These are phyloP conservation scores for Ascoidea asiatica DNA, from an alignment of 805 yeast genomes.

Conservation along the genomic window DNA sequence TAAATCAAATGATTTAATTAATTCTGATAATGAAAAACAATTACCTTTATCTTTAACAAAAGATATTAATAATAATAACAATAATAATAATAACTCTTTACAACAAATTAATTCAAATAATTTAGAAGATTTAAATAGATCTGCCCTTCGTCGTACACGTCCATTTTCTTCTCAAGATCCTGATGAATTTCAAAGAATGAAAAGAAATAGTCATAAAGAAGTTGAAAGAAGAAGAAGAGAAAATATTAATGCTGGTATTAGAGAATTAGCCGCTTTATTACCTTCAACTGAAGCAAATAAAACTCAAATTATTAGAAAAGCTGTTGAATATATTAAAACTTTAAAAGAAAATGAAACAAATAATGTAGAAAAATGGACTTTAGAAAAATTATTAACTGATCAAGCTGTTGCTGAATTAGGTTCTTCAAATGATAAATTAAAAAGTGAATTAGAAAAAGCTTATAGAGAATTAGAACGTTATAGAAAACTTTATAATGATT, in stretches of 20 bases:
- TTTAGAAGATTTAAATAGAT: no score
- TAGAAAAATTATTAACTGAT: slow-evolving; percentile 83
- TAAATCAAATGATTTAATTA: not conserved
- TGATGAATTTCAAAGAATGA: slow-evolving; percentile 71
- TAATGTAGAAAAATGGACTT: slow-evolving; percentile 87
- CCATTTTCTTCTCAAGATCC: slow-evolving; percentile 12
- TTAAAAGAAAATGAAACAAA: slow-evolving; percentile 82
- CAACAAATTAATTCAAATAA: not conserved
- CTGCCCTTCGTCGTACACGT: not conserved
- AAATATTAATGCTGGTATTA: slow-evolving; percentile 76
- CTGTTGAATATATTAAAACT: slow-evolving; percentile 82
- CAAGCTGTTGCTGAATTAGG: slow-evolving; percentile 82
- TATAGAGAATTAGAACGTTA: slow-evolving; percentile 84
- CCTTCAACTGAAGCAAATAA: slow-evolving; percentile 83
- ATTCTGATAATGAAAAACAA: no score
- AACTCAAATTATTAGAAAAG: slow-evolving; percentile 77
- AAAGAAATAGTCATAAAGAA: slow-evolving; percentile 88
- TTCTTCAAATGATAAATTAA: slow-evolving; percentile 76
- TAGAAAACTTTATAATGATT: slow-evolving; percentile 27
- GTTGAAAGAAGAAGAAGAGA: slow-evolving; percentile 91
- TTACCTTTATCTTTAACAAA: no score
- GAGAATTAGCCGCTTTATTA: slow-evolving; percentile 59
- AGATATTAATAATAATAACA: no score
- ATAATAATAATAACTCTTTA: no score
- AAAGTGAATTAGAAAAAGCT: slow-evolving; percentile 78